Evolutionary conservation across 1,284 basidiomycete genomes (phyloP).

Genomic region (Ceratobasidium sp.): DNA sequence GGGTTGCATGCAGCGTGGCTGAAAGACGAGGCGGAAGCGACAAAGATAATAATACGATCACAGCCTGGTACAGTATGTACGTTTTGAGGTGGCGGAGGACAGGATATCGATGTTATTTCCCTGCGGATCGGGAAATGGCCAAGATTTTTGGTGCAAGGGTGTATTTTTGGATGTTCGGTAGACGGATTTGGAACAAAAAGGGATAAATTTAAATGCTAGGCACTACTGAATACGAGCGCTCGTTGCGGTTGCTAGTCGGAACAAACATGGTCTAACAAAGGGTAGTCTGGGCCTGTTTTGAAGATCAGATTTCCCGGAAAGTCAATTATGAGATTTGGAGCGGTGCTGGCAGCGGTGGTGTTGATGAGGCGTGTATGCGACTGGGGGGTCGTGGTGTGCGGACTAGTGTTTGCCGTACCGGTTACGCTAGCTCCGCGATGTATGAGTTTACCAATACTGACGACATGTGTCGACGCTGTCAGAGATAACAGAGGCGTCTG

Average conservation of each 20-base stretch:
- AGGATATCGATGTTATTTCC: no score
- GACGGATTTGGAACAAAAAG: conserved; percentile 11
- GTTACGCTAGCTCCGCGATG: not conserved
- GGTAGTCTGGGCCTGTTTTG: not conserved
- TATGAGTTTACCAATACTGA: not conserved
- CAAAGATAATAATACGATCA: no score
- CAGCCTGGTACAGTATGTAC: no score
- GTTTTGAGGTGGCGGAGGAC: no score
- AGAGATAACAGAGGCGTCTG: not conserved
- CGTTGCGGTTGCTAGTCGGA: conserved; percentile 19
- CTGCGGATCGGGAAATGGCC: no score
- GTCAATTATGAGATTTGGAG: not conserved
- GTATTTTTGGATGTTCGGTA: not conserved
- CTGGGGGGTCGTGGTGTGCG: not conserved
- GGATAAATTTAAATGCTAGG: no score
- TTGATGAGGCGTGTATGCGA: not conserved
- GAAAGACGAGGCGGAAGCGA: no score
- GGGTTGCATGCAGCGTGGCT: no score
- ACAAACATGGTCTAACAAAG: conserved; percentile 20
- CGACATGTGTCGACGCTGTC: not conserved
- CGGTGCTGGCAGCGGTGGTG: not conserved
- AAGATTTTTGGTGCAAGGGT: no score
- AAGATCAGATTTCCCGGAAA: conserved; percentile 20
- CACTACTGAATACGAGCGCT: no score
- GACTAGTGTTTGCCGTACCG: not conserved